Percentiles rank a stretch among this genome's conserved stretches.
Evolutionary conservation across 139 green algal species (phyloP).

Genomic region (Yamagishiella unicocca): DNA sequence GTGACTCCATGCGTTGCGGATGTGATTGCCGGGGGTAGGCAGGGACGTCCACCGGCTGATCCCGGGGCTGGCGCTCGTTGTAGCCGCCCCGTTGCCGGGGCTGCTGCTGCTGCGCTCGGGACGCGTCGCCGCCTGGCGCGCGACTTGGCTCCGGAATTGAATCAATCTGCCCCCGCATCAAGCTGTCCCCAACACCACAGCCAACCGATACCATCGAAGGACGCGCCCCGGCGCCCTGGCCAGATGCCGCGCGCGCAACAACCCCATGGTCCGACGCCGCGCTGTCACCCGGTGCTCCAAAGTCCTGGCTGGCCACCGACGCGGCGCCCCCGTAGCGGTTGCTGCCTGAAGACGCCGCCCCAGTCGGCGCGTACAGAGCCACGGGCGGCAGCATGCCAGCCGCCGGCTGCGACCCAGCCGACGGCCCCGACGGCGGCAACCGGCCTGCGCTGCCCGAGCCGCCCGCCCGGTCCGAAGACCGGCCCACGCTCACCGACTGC

Average conservation of each 20-base stretch:
- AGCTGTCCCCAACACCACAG: slow-evolving; percentile 55
- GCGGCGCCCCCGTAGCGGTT: slow-evolving; percentile 11
- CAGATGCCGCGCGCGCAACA: background rate
- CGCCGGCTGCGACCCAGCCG: background rate
- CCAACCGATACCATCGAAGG: slow-evolving; percentile 50
- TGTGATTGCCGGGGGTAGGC: background rate
- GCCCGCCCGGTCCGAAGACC: slow-evolving; percentile 6
- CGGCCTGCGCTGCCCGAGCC: background rate
- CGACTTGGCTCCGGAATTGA: background rate
- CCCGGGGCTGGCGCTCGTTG: background rate
- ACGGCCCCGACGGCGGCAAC: background rate
- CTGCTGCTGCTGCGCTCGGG: background rate
- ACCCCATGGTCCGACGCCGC: background rate
- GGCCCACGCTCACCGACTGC: background rate
- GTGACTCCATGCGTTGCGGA: background rate
- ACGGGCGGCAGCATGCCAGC: slow-evolving; percentile 20
- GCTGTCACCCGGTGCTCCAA: slow-evolving; percentile 26
- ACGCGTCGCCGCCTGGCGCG: background rate
- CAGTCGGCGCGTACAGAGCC: background rate
- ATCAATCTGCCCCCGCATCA: slow-evolving; percentile 40
- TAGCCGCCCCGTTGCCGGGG: slow-evolving; percentile 14
- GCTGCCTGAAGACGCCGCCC: background rate
- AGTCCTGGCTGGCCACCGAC: background rate
- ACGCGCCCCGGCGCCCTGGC: background rate
- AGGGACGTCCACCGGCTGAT: background rate